These are phyloP conservation scores for Xylaria polymorpha DNA, from an alignment of 2,329 filamentous ascomycete species.

Conservation along the genomic window DNA sequence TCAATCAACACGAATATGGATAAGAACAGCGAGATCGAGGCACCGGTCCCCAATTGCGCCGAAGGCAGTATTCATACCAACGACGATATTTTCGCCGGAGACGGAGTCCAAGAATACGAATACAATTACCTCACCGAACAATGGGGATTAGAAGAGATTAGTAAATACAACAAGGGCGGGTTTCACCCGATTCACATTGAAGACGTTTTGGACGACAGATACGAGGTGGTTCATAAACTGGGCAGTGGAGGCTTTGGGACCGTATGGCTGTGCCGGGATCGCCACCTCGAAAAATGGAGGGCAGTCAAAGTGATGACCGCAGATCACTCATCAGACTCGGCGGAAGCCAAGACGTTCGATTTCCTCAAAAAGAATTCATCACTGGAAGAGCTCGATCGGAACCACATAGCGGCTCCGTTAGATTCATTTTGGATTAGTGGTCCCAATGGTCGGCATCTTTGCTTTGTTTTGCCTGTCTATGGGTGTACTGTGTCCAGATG, in stretches of 20 bases:
- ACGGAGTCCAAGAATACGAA: conserved; percentile 13
- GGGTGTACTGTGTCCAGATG: background rate
- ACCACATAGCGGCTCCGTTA: conserved; percentile 13
- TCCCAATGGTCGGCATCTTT: conserved; percentile 32
- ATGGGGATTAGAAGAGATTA: conserved; percentile 12
- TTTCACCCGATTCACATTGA: conserved; percentile 27
- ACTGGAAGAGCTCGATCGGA: conserved; percentile 10
- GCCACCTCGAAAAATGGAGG: conserved; percentile 5
- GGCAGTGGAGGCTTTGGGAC: conserved; percentile 29
- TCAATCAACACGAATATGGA: background rate
- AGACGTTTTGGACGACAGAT: conserved; percentile 26
- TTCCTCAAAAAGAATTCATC: background rate
- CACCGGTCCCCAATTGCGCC: background rate
- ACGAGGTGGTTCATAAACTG: conserved; percentile 31
- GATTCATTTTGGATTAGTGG: conserved; percentile 29
- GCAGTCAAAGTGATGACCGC: conserved; percentile 32
- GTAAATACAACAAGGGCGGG: conserved; percentile 26
- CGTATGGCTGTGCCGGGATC: conserved; percentile 34
- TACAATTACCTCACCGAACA: conserved; percentile 10
- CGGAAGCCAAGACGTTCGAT: background rate
- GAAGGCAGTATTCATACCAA: background rate
- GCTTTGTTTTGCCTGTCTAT: conserved; percentile 17
- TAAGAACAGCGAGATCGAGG: background rate
- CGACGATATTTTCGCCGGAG: too few species aligned
- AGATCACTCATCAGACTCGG: conserved; percentile 7